Conservation (phyloP, 768 basidiomycete species). For the Clitopilus passeckerianus region DNA sequence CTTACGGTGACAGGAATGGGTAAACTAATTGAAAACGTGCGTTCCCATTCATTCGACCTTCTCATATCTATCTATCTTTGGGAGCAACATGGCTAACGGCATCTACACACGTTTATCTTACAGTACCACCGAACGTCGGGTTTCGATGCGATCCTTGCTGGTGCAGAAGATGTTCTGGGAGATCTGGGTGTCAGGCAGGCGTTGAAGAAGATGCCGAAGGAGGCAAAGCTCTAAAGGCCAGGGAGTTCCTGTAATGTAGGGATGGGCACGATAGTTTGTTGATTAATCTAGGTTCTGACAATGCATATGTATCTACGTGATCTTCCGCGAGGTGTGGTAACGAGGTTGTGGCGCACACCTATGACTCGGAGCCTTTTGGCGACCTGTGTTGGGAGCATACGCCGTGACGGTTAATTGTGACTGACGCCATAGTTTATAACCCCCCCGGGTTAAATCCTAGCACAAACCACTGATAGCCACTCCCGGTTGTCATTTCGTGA, state of each 20-base stretch:
- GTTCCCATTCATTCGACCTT: constrained; percentile 15
- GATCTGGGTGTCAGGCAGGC: constrained; percentile 74
- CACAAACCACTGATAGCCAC: too few relatives aligned
- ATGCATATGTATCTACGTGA: too few relatives aligned
- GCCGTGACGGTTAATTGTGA: too few relatives aligned
- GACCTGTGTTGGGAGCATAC: too few relatives aligned
- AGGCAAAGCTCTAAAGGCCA: constrained; percentile 22
- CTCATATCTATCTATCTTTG: too few relatives aligned
- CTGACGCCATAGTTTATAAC: too few relatives aligned
- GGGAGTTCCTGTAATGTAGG: neutral
- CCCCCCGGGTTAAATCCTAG: too few relatives aligned
- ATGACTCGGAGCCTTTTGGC: too few relatives aligned
- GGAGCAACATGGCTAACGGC: neutral
- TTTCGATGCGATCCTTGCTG: constrained; percentile 82
- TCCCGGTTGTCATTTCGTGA: too few relatives aligned
- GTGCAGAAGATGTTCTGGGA: constrained; percentile 70
- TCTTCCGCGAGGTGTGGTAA: too few relatives aligned
- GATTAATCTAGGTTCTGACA: too few relatives aligned
- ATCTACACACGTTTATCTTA: neutral
- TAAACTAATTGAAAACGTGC: constrained; percentile 73
- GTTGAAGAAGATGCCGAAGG: constrained; percentile 59
- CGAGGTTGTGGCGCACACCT: too few relatives aligned
- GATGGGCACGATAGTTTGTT: neutral
- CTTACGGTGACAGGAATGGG: constrained; percentile 89
- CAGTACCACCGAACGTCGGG: constrained; percentile 81